phyloP scores from a whole-genome alignment of 768 basidiomycete species.

The Cystoderma amianthinum region DNA sequence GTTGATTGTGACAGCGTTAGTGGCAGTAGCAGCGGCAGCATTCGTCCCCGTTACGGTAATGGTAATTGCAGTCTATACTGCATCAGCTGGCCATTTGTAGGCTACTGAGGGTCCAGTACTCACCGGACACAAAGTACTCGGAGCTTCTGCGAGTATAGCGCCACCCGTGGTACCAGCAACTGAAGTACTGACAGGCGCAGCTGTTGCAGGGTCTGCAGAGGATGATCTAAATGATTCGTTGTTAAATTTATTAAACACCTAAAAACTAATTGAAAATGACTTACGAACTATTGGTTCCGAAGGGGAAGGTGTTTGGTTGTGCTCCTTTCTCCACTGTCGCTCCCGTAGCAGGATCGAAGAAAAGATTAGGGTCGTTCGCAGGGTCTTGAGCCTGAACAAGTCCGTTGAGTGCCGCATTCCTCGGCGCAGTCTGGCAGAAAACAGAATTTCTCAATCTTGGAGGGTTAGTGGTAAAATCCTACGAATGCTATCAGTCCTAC shows the following conservation, averaged over 20 bases:
- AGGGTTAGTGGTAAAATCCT: slow-evolving; percentile 51
- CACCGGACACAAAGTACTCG: slow-evolving; percentile 13
- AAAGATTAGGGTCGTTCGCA: slow-evolving; percentile 42
- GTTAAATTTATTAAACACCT: too few species aligned
- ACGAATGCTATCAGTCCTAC: neutral
- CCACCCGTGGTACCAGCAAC: too few species aligned
- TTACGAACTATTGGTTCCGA: slow-evolving; percentile 22
- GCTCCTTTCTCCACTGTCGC: slow-evolving; percentile 36
- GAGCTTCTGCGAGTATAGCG: too few species aligned
- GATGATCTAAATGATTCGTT: too few species aligned
- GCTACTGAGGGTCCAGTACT: slow-evolving; percentile 6
- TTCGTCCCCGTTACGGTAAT: slow-evolving; percentile 24
- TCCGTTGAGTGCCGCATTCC: slow-evolving; percentile 40
- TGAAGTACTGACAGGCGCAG: slow-evolving; percentile 6
- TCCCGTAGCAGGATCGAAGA: slow-evolving; percentile 37
- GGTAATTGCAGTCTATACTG: slow-evolving; percentile 21
- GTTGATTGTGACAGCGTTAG: slow-evolving; percentile 19
- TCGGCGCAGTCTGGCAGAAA: slow-evolving; percentile 48
- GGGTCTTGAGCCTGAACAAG: slow-evolving; percentile 48
- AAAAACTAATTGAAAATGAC: slow-evolving; percentile 10
- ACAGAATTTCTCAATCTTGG: slow-evolving; percentile 45
- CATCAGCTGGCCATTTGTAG: neutral
- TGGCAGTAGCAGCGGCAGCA: slow-evolving; percentile 16
- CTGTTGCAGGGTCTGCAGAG: neutral
- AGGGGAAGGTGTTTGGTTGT: slow-evolving; percentile 42